Evolutionary conservation across 2,329 filamentous ascomycete genomes (phyloP).

Genomic region (Nemania serpens): DNA sequence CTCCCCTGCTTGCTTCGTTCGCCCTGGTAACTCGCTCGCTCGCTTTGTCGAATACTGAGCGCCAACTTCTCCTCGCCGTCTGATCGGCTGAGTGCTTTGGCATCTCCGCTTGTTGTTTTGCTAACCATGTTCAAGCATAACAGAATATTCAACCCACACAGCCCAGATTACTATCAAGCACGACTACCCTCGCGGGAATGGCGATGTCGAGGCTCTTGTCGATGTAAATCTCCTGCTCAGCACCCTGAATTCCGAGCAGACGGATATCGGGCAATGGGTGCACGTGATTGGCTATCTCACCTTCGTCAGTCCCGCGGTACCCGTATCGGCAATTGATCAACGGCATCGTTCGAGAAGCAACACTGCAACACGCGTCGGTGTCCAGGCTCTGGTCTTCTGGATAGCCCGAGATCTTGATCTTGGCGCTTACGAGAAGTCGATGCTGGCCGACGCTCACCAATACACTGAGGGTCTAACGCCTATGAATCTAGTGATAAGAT

Average conservation of each 20-base stretch:
- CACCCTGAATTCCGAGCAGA: constrained; percentile 63
- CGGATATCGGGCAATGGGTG: constrained; percentile 80
- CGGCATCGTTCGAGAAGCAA: constrained; percentile 1
- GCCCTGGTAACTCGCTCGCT: neutral
- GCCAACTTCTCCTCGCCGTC: constrained; percentile 6
- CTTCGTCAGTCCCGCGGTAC: constrained; percentile 23
- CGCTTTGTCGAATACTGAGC: constrained; percentile 4
- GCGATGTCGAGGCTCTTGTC: constrained; percentile 60
- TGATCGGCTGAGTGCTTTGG: neutral
- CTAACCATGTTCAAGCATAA: constrained; percentile 49
- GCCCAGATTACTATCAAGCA: constrained; percentile 73
- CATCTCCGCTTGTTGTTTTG: constrained; percentile 9
- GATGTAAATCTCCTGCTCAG: constrained; percentile 74
- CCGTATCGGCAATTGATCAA: neutral
- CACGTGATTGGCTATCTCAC: constrained; percentile 84
- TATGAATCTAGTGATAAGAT: constrained; percentile 3
- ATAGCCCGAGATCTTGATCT: constrained; percentile 28
- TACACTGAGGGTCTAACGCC: neutral
- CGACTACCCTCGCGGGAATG: constrained; percentile 56
- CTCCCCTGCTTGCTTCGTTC: neutral
- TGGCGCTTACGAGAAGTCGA: constrained; percentile 26
- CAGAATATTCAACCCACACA: constrained; percentile 54
- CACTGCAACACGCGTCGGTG: constrained; percentile 40
- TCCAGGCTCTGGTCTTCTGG: constrained; percentile 56
- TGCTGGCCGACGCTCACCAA: constrained; percentile 15